A percentile compares a stretch with the other conserved stretches of the same genome.
phyloP scores from a whole-genome alignment of 306 rosid species.

The Benincasa hispida region DNA sequence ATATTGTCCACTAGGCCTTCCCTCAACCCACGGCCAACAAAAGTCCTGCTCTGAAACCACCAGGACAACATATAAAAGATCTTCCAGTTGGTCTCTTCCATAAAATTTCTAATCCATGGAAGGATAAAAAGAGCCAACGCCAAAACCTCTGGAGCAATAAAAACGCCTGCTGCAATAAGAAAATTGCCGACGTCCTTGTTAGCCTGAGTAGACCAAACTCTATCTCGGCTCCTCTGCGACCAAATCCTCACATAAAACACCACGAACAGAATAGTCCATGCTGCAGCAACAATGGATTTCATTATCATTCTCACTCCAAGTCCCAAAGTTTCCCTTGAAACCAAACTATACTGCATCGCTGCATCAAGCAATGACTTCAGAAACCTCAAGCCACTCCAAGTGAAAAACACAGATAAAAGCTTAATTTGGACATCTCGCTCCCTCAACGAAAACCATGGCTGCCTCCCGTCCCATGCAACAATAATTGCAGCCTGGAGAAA shows the following conservation, averaged over 20 bases:
- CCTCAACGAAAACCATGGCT: slow-evolving; percentile 59
- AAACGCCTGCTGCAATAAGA: slow-evolving; percentile 45
- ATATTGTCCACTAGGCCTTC: slow-evolving; percentile 81
- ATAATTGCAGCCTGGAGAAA: slow-evolving; percentile 83
- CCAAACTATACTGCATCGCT: slow-evolving; percentile 70
- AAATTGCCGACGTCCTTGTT: slow-evolving; percentile 41
- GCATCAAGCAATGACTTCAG: slow-evolving; percentile 66
- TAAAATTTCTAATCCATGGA: slow-evolving; percentile 81
- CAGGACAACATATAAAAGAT: slow-evolving; percentile 64
- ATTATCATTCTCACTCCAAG: slow-evolving; percentile 69
- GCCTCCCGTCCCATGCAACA: slow-evolving; percentile 63
- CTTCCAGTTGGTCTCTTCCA: slow-evolving; percentile 85
- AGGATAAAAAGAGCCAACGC: slow-evolving; percentile 55
- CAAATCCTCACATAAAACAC: slow-evolving; percentile 71
- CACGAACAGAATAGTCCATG: slow-evolving; percentile 56
- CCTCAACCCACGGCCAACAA: slow-evolving; percentile 94
- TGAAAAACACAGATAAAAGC: slow-evolving; percentile 58
- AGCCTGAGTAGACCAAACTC: slow-evolving; percentile 51
- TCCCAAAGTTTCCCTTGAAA: slow-evolving; percentile 65
- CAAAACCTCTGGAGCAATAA: slow-evolving; percentile 67
- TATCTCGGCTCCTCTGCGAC: slow-evolving; percentile 51
- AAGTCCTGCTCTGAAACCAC: slow-evolving; percentile 89
- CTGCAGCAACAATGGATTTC: slow-evolving; percentile 65
- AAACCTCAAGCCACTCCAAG: slow-evolving; percentile 81
- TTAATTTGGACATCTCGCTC: slow-evolving; percentile 44